A percentile compares a stretch with the other conserved stretches of the same genome.
phyloP scores from a whole-genome alignment of 176 grass and related monocot genomes.

The Musa beccarii region DNA sequence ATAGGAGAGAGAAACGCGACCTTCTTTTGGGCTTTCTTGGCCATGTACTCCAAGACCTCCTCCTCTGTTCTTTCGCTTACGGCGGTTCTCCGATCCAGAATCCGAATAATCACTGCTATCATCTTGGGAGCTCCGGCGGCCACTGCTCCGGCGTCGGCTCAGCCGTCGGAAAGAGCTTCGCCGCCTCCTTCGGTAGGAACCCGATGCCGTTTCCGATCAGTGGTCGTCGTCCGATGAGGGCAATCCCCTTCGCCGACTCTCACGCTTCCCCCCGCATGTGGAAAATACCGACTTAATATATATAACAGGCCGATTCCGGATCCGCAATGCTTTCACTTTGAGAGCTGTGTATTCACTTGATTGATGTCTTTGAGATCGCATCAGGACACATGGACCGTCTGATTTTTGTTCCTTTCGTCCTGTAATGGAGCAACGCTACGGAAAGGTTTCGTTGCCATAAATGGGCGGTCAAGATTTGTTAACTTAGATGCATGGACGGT shows the following conservation, averaged over 20 bases:
- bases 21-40: slow-evolving; percentile 87
- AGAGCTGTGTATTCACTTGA: no score
- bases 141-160: slow-evolving; percentile 14
- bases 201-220: slow-evolving; percentile 19
- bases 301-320: no score
- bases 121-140: slow-evolving; percentile 21
- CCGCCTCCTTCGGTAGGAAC: background rate
- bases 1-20: slow-evolving; percentile 16
- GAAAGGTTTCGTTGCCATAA: background rate
- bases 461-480: background rate
- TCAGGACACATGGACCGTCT: no score
- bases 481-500: background rate
- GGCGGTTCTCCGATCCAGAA: slow-evolving; percentile 37
- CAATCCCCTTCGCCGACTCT: background rate
- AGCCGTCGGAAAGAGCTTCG: slow-evolving; percentile 16
- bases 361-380: no score
- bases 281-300: no score
- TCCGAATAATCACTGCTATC: slow-evolving; percentile 22
- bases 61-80: slow-evolving; percentile 44
- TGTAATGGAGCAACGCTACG: no score
- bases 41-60: slow-evolving; percentile 71
- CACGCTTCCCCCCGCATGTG: background rate
- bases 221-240: slow-evolving; percentile 1
- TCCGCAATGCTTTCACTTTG: no score
- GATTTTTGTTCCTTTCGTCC: no score